Base-by-base conservation (phyloP, 805 yeast genomes). In the Ogataea minuta region DNA sequence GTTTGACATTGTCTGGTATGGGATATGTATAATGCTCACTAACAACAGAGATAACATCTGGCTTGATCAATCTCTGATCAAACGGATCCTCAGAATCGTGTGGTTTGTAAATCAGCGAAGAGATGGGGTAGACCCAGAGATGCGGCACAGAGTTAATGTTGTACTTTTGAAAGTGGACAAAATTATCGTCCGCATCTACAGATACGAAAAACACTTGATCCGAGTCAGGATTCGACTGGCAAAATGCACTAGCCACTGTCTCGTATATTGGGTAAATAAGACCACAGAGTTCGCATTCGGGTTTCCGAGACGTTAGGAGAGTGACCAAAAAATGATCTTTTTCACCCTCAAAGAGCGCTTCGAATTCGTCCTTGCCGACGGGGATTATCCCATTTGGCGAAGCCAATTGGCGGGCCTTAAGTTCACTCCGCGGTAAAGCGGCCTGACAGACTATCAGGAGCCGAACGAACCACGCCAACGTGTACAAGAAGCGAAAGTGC, bases 51-150 rank as follows among this genome's bases (percentile, higher is more conserved):
- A 50, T 40, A 8, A 13, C 8, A 6, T 30, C 35, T 2, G 59
- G 60, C 23, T 31, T 24, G 7, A 43, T 45, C 2, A 46, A 24
- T 23, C 53, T 39, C n/a, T 31, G 34, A 33, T 52, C 53, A n/a
- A 29, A 27, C 7, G 35, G 43, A 23, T 57, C 62, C 16, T 46
- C 67, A 28, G 17, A 38, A 3, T 48, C 49, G 27, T 44, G 46
- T 79, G 83, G 31, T 19, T 45, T 50, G 30, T 52, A 52, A 7
- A 52, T 41, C 3, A 19, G 8, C 2, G 44, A 38, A 2, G 48
- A 36, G 2, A 31, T 33, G 3, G 89, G 88, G 39, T 76, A 70
- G 2, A 83, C 63, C 78, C 88, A 77, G n/a, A 81, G 48, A 43
- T 77, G 80, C 1, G 95, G 93, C 3, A 81, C 76, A 2, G 76